Percentiles rank a stretch among this genome's conserved stretches.
Conservation (phyloP, 106 monocot species). For the Iris macrosiphon region DNA sequence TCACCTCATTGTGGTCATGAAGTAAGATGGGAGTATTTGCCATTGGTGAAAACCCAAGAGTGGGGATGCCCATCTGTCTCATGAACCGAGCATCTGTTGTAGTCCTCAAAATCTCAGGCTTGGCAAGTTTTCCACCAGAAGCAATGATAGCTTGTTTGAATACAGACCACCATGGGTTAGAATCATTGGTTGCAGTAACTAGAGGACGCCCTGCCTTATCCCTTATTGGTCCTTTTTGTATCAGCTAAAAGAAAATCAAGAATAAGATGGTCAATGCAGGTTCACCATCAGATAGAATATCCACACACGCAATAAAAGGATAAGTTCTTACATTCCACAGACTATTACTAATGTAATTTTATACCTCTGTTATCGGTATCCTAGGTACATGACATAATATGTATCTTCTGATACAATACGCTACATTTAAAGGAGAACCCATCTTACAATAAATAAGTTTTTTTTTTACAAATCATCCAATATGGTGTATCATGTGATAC, state of each 20-base stretch:
- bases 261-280: neutral
- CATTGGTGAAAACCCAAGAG: constrained; percentile 98
- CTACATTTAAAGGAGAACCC: no score
- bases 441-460: no score
- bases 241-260: constrained; percentile 35
- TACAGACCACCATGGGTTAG: constrained; percentile 81
- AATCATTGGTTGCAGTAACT: constrained; percentile 53
- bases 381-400: no score
- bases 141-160: constrained; percentile 61
- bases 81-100: constrained; percentile 92
- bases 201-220: constrained; percentile 48
- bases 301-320: neutral
- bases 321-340: no score
- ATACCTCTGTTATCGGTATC: no score
- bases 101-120: constrained; percentile 79
- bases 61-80: constrained; percentile 76
- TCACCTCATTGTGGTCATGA: constrained; percentile 94
- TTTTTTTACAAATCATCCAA: no score
- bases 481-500: no score
- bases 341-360: no score
- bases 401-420: no score
- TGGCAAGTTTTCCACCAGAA: constrained; percentile 72
- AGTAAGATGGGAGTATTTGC: constrained; percentile 84
- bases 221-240: constrained; percentile 54
- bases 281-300: neutral